phyloP scores from a whole-genome alignment of 352 stramenopile genomes.

The Phytopythium cucurbitacearum region DNA sequence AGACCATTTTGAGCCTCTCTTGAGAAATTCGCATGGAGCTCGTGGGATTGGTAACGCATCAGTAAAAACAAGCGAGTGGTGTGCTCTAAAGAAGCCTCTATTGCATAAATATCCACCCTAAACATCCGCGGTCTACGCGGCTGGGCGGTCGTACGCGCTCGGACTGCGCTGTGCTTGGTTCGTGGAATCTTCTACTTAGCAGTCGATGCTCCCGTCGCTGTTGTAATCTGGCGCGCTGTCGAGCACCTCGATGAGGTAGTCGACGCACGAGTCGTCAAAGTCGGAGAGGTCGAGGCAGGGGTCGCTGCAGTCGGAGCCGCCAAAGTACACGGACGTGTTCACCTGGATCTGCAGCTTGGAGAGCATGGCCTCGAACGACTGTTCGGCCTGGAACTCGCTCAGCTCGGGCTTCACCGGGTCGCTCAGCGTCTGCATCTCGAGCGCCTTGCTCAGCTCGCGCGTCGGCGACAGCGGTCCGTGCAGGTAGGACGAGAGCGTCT shows the following conservation, averaged over 20 bases:
- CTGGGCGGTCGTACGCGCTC: too few relatives aligned
- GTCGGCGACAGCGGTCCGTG: slow-evolving; percentile 20
- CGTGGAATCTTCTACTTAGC: background rate
- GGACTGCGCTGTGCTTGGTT: too few relatives aligned
- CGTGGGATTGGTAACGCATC: too few relatives aligned
- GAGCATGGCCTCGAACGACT: slow-evolving; percentile 14
- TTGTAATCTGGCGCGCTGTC: slow-evolving; percentile 4
- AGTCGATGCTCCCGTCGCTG: slow-evolving; percentile 13
- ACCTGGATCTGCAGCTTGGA: slow-evolving; percentile 4
- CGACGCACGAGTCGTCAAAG: slow-evolving; percentile 35
- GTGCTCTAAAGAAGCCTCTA: too few relatives aligned
- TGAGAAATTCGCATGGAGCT: too few relatives aligned
- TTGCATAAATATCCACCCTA: too few relatives aligned
- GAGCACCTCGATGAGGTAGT: slow-evolving; percentile 38
- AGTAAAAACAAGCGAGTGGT: too few relatives aligned
- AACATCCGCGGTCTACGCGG: too few relatives aligned
- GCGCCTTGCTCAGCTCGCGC: slow-evolving; percentile 15
- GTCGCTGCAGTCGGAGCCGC: slow-evolving; percentile 11
- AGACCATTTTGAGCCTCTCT: too few relatives aligned
- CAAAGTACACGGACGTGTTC: background rate
- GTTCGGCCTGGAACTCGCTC: background rate
- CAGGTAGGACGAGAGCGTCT: slow-evolving; percentile 13
- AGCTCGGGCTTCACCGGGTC: background rate
- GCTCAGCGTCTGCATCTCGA: slow-evolving; percentile 6
- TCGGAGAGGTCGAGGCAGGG: slow-evolving; percentile 21